phyloP scores from a whole-genome alignment of 1,284 basidiomycete species.

The Cystobasidium pallidum region DNA sequence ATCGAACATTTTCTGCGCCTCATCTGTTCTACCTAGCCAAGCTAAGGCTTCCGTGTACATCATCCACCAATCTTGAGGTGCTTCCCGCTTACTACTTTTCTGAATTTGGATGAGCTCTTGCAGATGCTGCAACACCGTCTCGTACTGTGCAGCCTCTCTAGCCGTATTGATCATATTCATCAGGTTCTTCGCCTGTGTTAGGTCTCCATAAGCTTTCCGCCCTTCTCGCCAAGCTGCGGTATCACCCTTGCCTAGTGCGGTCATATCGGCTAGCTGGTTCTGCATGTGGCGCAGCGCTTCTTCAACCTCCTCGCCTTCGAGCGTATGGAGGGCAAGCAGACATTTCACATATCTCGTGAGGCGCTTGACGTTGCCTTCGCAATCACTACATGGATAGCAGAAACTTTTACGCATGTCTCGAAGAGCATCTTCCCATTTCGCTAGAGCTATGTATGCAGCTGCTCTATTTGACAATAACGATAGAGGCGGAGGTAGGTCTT shows the following conservation, averaged over 20 bases:
- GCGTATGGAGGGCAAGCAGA: slow-evolving; percentile 18
- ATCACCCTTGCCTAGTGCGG: neutral
- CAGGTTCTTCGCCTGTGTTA: neutral
- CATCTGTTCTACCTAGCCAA: slow-evolving; percentile 15
- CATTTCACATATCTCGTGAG: slow-evolving; percentile 27
- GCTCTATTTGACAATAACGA: slow-evolving; percentile 35
- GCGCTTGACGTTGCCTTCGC: slow-evolving; percentile 36
- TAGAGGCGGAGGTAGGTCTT: slow-evolving; percentile 26
- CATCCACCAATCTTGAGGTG: slow-evolving; percentile 31
- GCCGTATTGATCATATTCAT: neutral
- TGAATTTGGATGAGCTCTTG: slow-evolving; percentile 16
- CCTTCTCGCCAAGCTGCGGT: neutral
- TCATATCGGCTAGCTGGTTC: slow-evolving; percentile 22
- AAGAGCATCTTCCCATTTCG: slow-evolving; percentile 25
- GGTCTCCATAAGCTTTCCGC: slow-evolving; percentile 9
- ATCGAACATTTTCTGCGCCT: slow-evolving; percentile 13
- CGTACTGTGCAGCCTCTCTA: slow-evolving; percentile 22
- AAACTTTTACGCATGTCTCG: slow-evolving; percentile 34
- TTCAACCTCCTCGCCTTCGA: slow-evolving; percentile 18
- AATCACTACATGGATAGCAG: slow-evolving; percentile 21
- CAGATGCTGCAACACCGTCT: neutral
- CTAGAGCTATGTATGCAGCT: slow-evolving; percentile 39
- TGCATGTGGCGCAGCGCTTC: slow-evolving; percentile 24
- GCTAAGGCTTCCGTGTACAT: slow-evolving; percentile 33
- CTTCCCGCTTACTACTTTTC: neutral